Conservation (phyloP, 345 rosid species). For the Populus euphratica region DNA sequence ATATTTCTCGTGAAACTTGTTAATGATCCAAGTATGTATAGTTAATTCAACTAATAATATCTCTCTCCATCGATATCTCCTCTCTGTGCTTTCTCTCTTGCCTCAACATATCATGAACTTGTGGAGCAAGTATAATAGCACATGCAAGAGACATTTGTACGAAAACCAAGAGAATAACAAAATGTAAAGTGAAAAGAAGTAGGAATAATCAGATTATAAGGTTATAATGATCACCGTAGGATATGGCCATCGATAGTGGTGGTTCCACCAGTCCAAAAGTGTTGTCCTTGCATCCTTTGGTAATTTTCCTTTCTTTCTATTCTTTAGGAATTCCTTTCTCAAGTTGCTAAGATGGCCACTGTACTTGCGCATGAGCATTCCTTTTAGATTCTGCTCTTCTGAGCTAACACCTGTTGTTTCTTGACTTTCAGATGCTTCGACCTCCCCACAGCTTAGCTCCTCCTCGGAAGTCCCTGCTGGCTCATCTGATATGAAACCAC, state of each 20-base stretch:
- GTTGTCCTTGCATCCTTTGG: slow-evolving; percentile 52
- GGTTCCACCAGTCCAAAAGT: slow-evolving; percentile 63
- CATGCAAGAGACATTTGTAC: neutral
- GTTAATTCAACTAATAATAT: neutral
- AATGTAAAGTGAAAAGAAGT: neutral
- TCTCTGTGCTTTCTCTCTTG: neutral
- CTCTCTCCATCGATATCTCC: neutral
- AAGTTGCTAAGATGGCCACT: slow-evolving; percentile 52
- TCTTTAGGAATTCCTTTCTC: slow-evolving; percentile 60
- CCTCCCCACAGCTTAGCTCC: slow-evolving; percentile 46
- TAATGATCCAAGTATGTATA: neutral
- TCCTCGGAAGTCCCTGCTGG: slow-evolving; percentile 46
- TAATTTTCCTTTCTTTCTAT: slow-evolving; percentile 57
- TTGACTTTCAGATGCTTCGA: slow-evolving; percentile 31
- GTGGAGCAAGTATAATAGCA: neutral
- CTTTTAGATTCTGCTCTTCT: slow-evolving; percentile 34
- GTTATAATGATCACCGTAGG: slow-evolving; percentile 46
- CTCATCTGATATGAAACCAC: slow-evolving; percentile 28
- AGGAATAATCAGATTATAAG: neutral
- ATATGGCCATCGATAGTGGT: slow-evolving; percentile 62
- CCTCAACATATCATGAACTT: neutral
- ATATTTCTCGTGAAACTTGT: neutral
- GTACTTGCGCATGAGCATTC: slow-evolving; percentile 52
- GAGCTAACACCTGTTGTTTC: slow-evolving; percentile 10
- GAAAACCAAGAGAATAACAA: neutral